Conservation (phyloP, 768 basidiomycete genomes). For the Piloderma croceum region DNA sequence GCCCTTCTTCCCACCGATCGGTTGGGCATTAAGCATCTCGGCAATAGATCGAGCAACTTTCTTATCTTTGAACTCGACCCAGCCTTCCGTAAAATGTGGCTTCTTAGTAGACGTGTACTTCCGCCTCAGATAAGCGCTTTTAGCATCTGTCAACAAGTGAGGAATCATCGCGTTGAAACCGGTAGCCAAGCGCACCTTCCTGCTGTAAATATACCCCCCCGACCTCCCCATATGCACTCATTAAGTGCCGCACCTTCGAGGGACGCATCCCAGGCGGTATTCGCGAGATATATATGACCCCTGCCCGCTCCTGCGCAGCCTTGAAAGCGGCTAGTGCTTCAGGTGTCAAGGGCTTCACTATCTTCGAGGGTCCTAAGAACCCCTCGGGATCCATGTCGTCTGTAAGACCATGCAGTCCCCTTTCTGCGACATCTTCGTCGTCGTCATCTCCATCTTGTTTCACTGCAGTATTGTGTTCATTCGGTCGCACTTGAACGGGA, state of each 20-base stretch:
- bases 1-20: slow-evolving; percentile 91
- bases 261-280: slow-evolving; percentile 99
- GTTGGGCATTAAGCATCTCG: slow-evolving; percentile 91
- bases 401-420: slow-evolving; percentile 23
- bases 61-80: slow-evolving; percentile 98
- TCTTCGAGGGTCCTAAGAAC: slow-evolving; percentile 51
- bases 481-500: too few relatives aligned
- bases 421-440: slow-evolving; percentile 20
- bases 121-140: slow-evolving; percentile 76
- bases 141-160: slow-evolving; percentile 52
- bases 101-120: slow-evolving; percentile 83
- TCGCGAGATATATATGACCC: slow-evolving; percentile 90
- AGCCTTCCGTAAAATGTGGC: slow-evolving; percentile 89
- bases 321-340: slow-evolving; percentile 75
- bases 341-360: slow-evolving; percentile 66
- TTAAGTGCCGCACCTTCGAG: slow-evolving; percentile 88
- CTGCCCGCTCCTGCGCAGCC: slow-evolving; percentile 67
- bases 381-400: slow-evolving; percentile 57
- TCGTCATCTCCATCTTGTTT: slow-evolving; percentile 27
- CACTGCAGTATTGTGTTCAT: too few relatives aligned
- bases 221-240: slow-evolving; percentile 85
- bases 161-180: background rate
- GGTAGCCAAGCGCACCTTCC: slow-evolving; percentile 56
- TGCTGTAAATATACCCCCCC: slow-evolving; percentile 90
- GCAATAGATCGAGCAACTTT: slow-evolving; percentile 84